Conservation (phyloP, 441 rosid species). For the Brassica balearica region DNA sequence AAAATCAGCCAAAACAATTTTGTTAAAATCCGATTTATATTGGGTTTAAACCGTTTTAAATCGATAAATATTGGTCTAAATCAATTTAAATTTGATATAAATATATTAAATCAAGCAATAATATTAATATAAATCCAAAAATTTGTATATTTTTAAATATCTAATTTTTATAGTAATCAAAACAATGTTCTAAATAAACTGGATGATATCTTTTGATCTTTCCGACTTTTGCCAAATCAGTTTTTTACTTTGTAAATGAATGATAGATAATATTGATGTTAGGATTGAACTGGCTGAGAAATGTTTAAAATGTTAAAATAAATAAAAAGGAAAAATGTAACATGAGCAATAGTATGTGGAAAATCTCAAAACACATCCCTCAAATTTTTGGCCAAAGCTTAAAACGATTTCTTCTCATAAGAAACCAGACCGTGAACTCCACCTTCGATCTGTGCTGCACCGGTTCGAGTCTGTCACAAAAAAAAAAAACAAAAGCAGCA, state of each 20-base stretch:
- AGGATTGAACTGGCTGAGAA: background rate
- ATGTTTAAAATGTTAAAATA: background rate
- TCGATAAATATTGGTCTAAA: no score
- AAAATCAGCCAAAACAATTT: no score
- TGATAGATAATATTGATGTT: background rate
- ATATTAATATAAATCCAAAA: no score
- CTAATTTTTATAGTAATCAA: no score
- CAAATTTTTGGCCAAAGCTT: constrained; percentile 15
- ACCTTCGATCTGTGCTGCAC: constrained; percentile 90
- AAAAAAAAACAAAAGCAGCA: constrained; percentile 4
- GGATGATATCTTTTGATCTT: no score
- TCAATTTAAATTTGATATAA: no score
- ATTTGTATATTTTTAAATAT: no score
- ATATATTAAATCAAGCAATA: no score
- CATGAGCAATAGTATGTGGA: constrained; percentile 5
- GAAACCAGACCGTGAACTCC: constrained; percentile 80
- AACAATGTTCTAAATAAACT: no score
- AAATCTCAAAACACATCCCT: constrained; percentile 8
- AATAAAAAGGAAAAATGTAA: background rate
- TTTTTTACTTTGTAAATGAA: background rate
- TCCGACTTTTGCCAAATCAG: background rate
- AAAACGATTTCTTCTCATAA: constrained; percentile 72
- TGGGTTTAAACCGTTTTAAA: no score
- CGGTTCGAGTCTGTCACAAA: constrained; percentile 69
- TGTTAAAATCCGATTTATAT: no score